A percentile compares a stretch with the other conserved stretches of the same genome.
phyloP scores from a whole-genome alignment of 139 green algal genomes.

The Coelastrella sp. region DNA sequence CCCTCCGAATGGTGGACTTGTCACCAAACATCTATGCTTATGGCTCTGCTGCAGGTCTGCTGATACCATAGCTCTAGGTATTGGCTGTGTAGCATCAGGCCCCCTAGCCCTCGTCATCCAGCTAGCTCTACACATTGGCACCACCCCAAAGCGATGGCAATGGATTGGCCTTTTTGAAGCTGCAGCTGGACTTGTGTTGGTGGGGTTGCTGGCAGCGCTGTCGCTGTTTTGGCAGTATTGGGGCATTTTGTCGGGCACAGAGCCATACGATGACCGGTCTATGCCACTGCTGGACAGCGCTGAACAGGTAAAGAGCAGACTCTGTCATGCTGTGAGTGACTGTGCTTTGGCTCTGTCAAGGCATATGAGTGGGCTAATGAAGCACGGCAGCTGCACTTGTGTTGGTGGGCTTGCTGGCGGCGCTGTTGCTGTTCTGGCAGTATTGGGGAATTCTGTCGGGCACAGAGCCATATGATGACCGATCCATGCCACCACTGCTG shows the following conservation, averaged over 20 bases:
- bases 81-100: constrained; percentile 65
- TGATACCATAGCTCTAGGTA: constrained; percentile 84
- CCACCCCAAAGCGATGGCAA: constrained; percentile 44
- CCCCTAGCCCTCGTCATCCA: constrained; percentile 79
- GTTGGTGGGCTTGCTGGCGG: constrained; percentile 28
- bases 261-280: constrained; percentile 32
- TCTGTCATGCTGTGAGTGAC: too few relatives aligned
- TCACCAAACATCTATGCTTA: too few relatives aligned
- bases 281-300: constrained; percentile 8
- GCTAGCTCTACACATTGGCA: constrained; percentile 45
- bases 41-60: constrained; percentile 72
- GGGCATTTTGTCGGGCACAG: constrained; percentile 31
- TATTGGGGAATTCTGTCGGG: constrained; percentile 46
- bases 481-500: constrained; percentile 12
- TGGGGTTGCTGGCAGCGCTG: constrained; percentile 1
- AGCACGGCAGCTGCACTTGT: too few relatives aligned
- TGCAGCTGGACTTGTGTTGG: constrained; percentile 48
- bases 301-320: background rate
- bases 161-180: constrained; percentile 77
- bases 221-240: constrained; percentile 54
- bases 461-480: constrained; percentile 34
- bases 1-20: too few relatives aligned
- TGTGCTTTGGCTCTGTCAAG: too few relatives aligned
- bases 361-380: too few relatives aligned
- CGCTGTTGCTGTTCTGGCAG: constrained; percentile 47